Base-by-base conservation (phyloP, 306 rosid genomes). In the Vigna nakashimae region DNA sequence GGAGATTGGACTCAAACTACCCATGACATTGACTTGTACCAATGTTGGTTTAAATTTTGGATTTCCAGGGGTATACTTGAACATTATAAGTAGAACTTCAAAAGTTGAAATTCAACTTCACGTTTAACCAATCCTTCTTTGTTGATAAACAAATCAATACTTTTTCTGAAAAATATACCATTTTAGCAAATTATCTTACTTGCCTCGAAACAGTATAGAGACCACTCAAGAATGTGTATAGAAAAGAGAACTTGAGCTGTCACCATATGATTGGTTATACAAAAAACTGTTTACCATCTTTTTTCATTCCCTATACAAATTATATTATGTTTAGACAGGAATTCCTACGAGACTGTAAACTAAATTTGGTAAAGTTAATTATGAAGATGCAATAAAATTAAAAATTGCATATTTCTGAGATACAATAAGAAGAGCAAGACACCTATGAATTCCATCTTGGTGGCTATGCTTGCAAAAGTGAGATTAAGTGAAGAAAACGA, bases 21-120 rank as follows among this genome's bases (percentile, higher is more conserved):
- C 59, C 55, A 12, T 28, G 40, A 63, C 65, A 24, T 68, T 74
- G 11, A 49, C 45, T 40, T 53, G 69, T 62, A 24, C 74, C 17
- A 43, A 52, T 48, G 45, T 32, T 16, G 22, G 6, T 51, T 55
- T 45, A 40, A 24, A 56, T 17, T 28, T 55, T 26, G 51, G 26
- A 40, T 55, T 52, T 75, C 28, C 7, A 28, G 46, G 73, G 26
- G 11, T 15, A 52, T 24, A 8, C 30, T 49, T 6, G 48, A 50
- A 34, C 75, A 53, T 14, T 51, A 60, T 28, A 65, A 65, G 40
- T 50, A 62, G 73, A 43, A 70, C 66, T 50, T 62, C 28, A 48
- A 74, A 70, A 82, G 34, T 65, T 45, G 48, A 51, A 72, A 38
- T 46, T 66, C 48, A 75, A 60, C 69, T 59, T 69, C 59, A 62